Evolutionary conservation across 345 rosid genomes (phyloP).

Genomic region (Mercurialis annua): DNA sequence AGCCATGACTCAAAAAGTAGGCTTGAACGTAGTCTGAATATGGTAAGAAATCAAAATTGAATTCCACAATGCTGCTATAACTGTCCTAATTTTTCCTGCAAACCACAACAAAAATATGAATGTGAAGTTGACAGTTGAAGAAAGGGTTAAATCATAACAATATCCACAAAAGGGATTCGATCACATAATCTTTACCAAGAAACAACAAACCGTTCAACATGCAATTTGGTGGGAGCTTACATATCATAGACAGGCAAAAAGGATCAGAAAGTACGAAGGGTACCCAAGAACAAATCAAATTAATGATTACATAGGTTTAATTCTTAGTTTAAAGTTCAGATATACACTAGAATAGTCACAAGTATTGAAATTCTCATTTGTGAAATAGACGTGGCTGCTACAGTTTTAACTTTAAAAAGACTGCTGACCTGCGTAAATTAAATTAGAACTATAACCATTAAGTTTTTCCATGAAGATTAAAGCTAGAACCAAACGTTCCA

Average conservation of each 20-base stretch:
- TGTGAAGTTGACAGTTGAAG: too few relatives aligned
- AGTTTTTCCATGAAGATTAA: too few relatives aligned
- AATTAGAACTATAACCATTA: too few relatives aligned
- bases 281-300: not conserved
- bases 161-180: not conserved
- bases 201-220: too few relatives aligned
- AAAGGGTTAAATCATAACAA: too few relatives aligned
- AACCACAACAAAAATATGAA: constrained; percentile 21
- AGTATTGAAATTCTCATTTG: not conserved
- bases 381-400: not conserved
- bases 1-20: not conserved
- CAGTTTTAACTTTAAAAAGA: not conserved
- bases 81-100: constrained; percentile 83
- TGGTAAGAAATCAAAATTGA: not conserved
- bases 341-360: too few relatives aligned
- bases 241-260: too few relatives aligned
- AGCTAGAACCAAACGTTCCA: too few relatives aligned
- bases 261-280: not conserved
- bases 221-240: too few relatives aligned
- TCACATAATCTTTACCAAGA: not conserved
- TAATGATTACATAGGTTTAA: not conserved
- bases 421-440: too few relatives aligned
- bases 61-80: constrained; percentile 33
- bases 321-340: not conserved
- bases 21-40: not conserved